Conservation (phyloP, 768 basidiomycete genomes). For the Ramaria sp. region DNA sequence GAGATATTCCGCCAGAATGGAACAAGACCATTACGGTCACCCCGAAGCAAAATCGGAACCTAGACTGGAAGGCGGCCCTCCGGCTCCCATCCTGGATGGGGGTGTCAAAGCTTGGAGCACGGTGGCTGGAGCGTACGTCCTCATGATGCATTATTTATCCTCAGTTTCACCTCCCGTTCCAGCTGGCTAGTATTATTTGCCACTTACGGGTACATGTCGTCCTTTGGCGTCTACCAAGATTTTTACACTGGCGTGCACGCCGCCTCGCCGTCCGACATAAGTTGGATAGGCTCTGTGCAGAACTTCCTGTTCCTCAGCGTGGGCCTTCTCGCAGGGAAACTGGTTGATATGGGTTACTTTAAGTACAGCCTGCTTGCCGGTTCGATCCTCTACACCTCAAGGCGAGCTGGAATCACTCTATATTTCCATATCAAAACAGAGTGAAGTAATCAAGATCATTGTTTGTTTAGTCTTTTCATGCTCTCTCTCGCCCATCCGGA, state of each 20-base stretch:
- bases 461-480: no score
- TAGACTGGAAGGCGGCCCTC: no score
- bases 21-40: no score
- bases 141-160: no score
- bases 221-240: neutral
- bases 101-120: neutral
- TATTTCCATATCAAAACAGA: no score
- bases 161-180: no score
- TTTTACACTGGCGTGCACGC: neutral
- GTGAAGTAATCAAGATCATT: no score
- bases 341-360: neutral
- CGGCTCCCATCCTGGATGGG: neutral
- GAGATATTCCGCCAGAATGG: no score
- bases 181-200: no score
- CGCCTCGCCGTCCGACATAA: neutral
- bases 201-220: neutral
- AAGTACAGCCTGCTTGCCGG: neutral
- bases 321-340: neutral
- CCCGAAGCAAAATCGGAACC: no score
- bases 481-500: neutral
- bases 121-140: neutral
- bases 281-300: neutral
- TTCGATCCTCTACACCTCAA: neutral
- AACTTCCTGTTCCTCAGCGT: neutral
- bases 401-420: no score